Base-by-base conservation (phyloP, 352 stramenopile genomes). In the Pythium coloratum region DNA sequence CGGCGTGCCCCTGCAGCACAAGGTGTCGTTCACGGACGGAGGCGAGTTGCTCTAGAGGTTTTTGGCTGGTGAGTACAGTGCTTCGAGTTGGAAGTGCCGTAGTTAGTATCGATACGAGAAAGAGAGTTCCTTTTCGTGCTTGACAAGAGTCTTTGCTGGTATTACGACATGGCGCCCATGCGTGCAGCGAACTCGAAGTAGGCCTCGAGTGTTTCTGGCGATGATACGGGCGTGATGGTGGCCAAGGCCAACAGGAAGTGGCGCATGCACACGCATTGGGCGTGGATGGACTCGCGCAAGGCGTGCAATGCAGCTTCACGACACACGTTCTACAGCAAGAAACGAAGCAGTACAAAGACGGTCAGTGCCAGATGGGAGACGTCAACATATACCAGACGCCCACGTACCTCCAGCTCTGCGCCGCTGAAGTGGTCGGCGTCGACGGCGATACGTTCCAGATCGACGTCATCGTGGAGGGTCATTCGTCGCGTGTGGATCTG, bases 341-440 rank as follows among this genome's bases (percentile, higher is more conserved):
- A n/a, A 30, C 2, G 33, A 8, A 16, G 14, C 16, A 30, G 6
- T 0, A 32, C 46, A 26, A 54, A 2, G 46, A 30, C 4, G 26
- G 26, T 55, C 47, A n/a, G 12, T 1, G 18, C 7, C 9, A 55
- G 14, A 16, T 18, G 14, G 24, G 40, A 24, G 16, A 12, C 40
- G 3, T 7, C 13, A 24, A 20, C 13, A 32, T 4, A 14, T 6
- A 32, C 26, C 20, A 58, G 1, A 56, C 2, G 14, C 9, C 33
- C 20, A 5, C 67, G 28, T 73, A 93, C 89, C 82, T 96, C 90
- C 14, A 97, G 76, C 71, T 97, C 91, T 18, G 91, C 91, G 32
- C 91, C 91, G 28, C 84, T 96, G 62, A 94, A 96, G 55, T 76
- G 81, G 20, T 77, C 55, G 8, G 87, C 91, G 8, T 76, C 64